phyloP scores from a whole-genome alignment of 2,329 filamentous ascomycete genomes.

The Alternaria alternata region DNA sequence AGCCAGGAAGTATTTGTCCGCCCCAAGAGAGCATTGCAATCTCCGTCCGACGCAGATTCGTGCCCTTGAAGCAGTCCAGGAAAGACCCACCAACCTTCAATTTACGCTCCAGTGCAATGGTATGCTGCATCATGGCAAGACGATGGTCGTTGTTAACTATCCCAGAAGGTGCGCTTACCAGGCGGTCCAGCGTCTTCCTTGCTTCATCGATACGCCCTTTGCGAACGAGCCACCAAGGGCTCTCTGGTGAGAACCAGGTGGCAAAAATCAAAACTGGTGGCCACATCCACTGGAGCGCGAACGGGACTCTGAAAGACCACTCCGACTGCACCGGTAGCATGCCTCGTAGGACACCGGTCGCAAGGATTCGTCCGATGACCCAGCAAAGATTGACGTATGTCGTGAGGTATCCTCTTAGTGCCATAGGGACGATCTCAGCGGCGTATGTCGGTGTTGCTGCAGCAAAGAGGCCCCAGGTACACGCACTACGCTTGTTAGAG shows the following conservation, averaged over 20 bases:
- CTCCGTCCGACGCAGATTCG: slow-evolving; percentile 77
- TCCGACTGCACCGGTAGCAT: slow-evolving; percentile 68
- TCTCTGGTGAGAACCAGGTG: slow-evolving; percentile 71
- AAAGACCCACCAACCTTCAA: slow-evolving; percentile 72
- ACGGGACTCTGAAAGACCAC: slow-evolving; percentile 70
- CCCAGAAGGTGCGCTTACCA: slow-evolving; percentile 67
- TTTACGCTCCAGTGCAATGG: slow-evolving; percentile 75
- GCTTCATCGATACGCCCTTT: slow-evolving; percentile 64
- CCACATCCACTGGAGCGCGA: slow-evolving; percentile 77
- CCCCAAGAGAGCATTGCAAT: slow-evolving; percentile 60
- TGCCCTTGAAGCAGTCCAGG: slow-evolving; percentile 79
- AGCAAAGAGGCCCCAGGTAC: slow-evolving; percentile 52
- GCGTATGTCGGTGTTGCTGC: slow-evolving; percentile 52
- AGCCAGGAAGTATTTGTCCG: slow-evolving; percentile 44
- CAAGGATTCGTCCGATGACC: slow-evolving; percentile 73
- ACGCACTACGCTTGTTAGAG: slow-evolving; percentile 23
- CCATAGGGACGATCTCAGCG: slow-evolving; percentile 69
- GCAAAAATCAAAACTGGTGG: slow-evolving; percentile 68
- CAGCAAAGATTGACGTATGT: slow-evolving; percentile 77
- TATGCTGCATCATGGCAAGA: slow-evolving; percentile 86
- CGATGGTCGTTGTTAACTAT: slow-evolving; percentile 52
- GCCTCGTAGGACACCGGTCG: slow-evolving; percentile 70
- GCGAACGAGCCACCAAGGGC: slow-evolving; percentile 74
- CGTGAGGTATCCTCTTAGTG: slow-evolving; percentile 61
- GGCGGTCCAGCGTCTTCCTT: slow-evolving; percentile 62